Evolutionary conservation across 345 rosid species (phyloP), one percentile per base, ranked within the genome.

Genomic region (Gossypium herbaceum): DNA sequence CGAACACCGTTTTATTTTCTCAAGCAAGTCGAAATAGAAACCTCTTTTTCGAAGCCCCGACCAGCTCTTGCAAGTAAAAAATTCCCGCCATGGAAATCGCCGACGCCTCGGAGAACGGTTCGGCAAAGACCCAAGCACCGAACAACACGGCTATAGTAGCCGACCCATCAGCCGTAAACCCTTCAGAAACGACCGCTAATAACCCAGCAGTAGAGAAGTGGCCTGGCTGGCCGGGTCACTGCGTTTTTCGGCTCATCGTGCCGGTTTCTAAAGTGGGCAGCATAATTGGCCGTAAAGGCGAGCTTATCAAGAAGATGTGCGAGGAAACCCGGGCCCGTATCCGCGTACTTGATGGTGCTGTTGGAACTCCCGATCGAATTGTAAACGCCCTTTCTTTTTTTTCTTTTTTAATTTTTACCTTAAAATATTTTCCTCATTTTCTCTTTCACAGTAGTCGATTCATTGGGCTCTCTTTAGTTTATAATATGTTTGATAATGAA

Each of bases 201-300:
- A 22, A 45, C 13, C 55, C 71, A 67, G 58, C 58, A 44, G 81
- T 43, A 12, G 88, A 84, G 74, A 90, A 85, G 78, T 92, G 98
- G 98, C 97, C 93, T 9, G 94, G 97, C 39, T 94, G 97, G 97
- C 97, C 97, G 0, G 97, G 98, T 0, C 80, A 89, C 81, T 88
- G 91, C 83, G 93, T 94, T 16, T 94, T 87, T 78, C 87, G 98
- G 77, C 70, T 92, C 47, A 85, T 94, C 65, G 94, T 94, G 52
- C 97, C 95, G 55, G 91, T 88, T 9, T 41, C 41, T 17, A 91
- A 88, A 72, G 94, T 94, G 16, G 98, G 97, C 25, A 85, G 92
- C 84, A 92, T 94, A 9, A 92, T 90, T 60, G 97, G 97, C n/a
- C 88, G 97, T 68, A 91, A 92, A 48, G 97, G 97, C 20, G 95